A percentile compares a stretch with the other conserved stretches of the same genome.
phyloP scores from a whole-genome alignment of 805 yeast genomes.

The Suhomyces vadensis region DNA sequence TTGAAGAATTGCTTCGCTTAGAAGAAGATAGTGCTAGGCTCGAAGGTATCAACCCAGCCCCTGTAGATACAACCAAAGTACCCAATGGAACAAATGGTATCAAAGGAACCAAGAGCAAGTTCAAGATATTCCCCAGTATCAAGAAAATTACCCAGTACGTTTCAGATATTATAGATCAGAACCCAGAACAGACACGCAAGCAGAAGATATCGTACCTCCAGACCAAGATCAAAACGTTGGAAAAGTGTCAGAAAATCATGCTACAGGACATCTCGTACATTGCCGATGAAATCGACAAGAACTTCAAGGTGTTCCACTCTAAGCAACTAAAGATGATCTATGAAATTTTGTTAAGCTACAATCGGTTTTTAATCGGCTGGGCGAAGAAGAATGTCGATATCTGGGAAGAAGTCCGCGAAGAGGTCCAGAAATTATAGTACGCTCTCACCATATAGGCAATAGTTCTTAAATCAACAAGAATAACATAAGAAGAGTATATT shows the following conservation, averaged over 20 bases:
- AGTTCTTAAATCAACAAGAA: too few relatives aligned
- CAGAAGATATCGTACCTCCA: constrained; percentile 50
- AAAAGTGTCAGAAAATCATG: constrained; percentile 49
- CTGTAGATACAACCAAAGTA: constrained; percentile 13
- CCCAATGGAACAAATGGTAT: background rate
- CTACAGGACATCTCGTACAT: constrained; percentile 41
- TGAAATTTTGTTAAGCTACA: constrained; percentile 53
- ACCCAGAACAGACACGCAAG: constrained; percentile 64
- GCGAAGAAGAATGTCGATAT: constrained; percentile 64
- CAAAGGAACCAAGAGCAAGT: constrained; percentile 27
- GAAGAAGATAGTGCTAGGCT: constrained; percentile 32
- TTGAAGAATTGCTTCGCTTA: constrained; percentile 28
- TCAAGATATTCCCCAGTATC: constrained; percentile 54
- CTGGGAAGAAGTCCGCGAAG: constrained; percentile 64
- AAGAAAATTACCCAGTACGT: constrained; percentile 53
- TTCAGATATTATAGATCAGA: constrained; percentile 60
- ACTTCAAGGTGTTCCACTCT: constrained; percentile 49
- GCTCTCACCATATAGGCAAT: background rate
- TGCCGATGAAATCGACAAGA: constrained; percentile 46
- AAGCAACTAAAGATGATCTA: constrained; percentile 53
- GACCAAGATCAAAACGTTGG: constrained; percentile 53
- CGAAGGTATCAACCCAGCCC: constrained; percentile 22
- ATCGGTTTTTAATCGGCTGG: constrained; percentile 61
- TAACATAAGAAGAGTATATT: too few relatives aligned
- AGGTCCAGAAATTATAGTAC: constrained; percentile 29